These are phyloP conservation scores for Monosporozyma yasuniensis DNA, from an alignment of 805 yeast species.

Conservation along the genomic window DNA sequence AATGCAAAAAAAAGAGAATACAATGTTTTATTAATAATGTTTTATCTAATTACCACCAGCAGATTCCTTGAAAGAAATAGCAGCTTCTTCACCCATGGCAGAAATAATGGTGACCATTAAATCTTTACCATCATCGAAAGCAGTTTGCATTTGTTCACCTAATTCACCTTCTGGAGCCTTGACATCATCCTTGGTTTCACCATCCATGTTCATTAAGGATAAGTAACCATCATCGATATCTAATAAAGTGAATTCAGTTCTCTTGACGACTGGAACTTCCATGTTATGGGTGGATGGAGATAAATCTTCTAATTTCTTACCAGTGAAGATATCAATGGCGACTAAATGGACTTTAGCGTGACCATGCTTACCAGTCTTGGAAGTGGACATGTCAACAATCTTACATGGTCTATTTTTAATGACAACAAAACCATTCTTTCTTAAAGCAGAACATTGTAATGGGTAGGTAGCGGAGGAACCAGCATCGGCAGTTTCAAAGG, in stretches of 20 bases:
- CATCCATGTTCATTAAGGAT: constrained; percentile 91
- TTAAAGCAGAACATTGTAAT: constrained; percentile 98
- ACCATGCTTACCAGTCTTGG: constrained; percentile 99
- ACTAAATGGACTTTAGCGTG: constrained; percentile 99
- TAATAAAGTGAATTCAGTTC: constrained; percentile 94
- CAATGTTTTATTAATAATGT: not conserved
- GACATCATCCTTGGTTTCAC: constrained; percentile 99
- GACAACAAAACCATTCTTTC: constrained; percentile 98
- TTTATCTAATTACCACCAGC: constrained; percentile 54
- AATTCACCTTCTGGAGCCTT: constrained; percentile 96
- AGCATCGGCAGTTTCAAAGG: constrained; percentile 94
- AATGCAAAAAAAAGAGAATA: not conserved
- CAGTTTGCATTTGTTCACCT: constrained; percentile 86
- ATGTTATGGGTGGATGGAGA: constrained; percentile 99
- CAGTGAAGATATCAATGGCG: constrained; percentile 97
- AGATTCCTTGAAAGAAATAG: constrained; percentile 97
- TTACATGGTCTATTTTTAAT: constrained; percentile 99
- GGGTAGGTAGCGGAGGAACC: constrained; percentile 98
- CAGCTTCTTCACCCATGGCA: constrained; percentile 99
- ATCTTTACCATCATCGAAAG: constrained; percentile 97
- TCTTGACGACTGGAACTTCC: constrained; percentile 97
- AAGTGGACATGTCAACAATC: constrained; percentile 99
- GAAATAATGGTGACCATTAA: constrained; percentile 91
- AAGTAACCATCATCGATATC: constrained; percentile 98
- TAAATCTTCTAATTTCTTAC: constrained; percentile 98